Evolutionary conservation across 202 grass and related monocot genomes (phyloP), one percentile per base, ranked within the genome.

Genomic region (Panicum virgatum): DNA sequence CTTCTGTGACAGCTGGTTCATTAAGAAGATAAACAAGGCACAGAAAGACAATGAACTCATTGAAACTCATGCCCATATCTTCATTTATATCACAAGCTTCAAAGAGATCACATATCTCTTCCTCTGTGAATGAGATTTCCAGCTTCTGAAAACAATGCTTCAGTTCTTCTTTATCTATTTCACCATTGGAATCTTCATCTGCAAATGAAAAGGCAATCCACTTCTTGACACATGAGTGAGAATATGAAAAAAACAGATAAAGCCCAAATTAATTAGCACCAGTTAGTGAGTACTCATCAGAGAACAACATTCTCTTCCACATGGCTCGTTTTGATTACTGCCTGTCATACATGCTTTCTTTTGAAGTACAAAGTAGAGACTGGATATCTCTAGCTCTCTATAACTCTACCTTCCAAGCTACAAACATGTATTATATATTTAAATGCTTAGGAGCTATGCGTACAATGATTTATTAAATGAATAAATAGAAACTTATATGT

Each of bases 171-270:
- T 88, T 92, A 72, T 98, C 96, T 85, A 96, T 98, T 66, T 90
- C 90, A 23, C 92, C 96, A 85, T 96, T 98, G 37, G 89, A 95
- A 89, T 98, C 96, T 93, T 98, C 96, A 85, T 98, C 96, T 93
- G 76, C 25, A 58, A 13, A 57, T 45, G 72, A 32, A 77, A 80
- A 62, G 1, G 23, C 14, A 78, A 12, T 32, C 9, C 26, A 58
- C 51, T 65, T 40, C 38, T 43, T 65, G 66, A 59, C 26, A 70
- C 25, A 76, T 72, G 42, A 66, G 59, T 4, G 52, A 3, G 22
- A 48, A 78, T 19, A 77, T 68, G 48, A 70, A 39, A 70, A 39
- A 81, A 83, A 76, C 19, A 42, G 12, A 32, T 1, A 23, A 44
- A 66, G 54, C 47, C 16, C 20, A 69, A 37, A 70, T 1, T 34